Evolutionary conservation across 148 eudicot species (phyloP).

Genomic region (Limonium bicolor): DNA sequence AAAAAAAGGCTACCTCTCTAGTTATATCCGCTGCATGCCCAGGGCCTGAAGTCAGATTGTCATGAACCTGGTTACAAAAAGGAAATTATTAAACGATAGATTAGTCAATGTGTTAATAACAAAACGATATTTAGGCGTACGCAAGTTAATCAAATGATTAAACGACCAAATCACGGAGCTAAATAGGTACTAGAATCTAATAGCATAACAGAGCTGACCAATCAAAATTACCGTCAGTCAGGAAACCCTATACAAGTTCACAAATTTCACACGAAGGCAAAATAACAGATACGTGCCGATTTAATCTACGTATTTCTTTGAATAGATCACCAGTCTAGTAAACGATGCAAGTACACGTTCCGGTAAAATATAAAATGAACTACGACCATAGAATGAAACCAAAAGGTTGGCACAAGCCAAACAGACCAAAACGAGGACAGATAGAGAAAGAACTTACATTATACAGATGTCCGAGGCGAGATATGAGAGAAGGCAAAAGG

Average conservation of each 20-base stretch:
- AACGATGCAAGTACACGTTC: no score
- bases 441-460: slow-evolving; percentile 41
- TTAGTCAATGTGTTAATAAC: neutral
- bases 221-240: no score
- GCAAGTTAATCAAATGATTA: neutral
- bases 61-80: slow-evolving; percentile 46
- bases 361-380: neutral
- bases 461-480: slow-evolving; percentile 66
- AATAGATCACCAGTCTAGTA: no score
- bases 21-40: slow-evolving; percentile 83
- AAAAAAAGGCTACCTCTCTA: no score
- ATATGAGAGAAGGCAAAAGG: slow-evolving; percentile 61
- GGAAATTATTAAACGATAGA: neutral
- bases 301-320: no score
- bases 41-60: slow-evolving; percentile 87
- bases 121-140: neutral
- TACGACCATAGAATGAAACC: neutral
- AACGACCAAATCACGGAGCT: no score
- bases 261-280: no score
- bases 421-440: slow-evolving; percentile 29
- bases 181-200: no score
- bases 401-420: neutral
- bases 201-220: no score
- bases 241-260: no score
- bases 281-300: no score